Evolutionary conservation across 805 yeast genomes (phyloP).

Genomic region (Wickerhamomyces kurtzmanii): DNA sequence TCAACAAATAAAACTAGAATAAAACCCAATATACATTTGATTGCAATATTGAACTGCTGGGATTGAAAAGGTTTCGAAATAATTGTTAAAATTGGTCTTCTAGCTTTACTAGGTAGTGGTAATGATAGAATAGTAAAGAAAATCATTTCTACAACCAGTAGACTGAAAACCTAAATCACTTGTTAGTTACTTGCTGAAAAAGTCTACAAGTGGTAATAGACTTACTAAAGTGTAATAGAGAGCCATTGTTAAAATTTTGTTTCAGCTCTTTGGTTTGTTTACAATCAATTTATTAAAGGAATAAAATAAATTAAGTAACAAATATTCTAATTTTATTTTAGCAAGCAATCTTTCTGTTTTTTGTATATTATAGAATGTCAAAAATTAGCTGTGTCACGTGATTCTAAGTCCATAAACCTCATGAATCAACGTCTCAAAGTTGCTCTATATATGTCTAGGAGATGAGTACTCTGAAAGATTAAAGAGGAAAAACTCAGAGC

Average conservation of each 20-base stretch:
- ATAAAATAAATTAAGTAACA: too few species aligned
- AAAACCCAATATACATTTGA: conserved; percentile 77
- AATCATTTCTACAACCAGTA: conserved; percentile 69
- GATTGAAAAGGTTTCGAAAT: conserved; percentile 62
- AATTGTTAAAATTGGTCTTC: conserved; percentile 56
- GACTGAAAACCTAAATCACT: conserved; percentile 52
- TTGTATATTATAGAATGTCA: too few species aligned
- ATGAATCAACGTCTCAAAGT: too few species aligned
- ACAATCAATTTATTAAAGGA: too few species aligned
- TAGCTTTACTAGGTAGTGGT: conserved; percentile 71
- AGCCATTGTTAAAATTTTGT: conserved; percentile 12
- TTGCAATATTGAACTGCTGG: conserved; percentile 62
- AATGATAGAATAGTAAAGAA: conserved; percentile 72
- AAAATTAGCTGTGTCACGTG: too few species aligned
- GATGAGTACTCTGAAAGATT: too few species aligned
- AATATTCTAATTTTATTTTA: too few species aligned
- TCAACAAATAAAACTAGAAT: conserved; percentile 79
- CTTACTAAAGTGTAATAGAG: conserved; percentile 18
- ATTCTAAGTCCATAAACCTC: too few species aligned
- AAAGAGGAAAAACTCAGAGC: too few species aligned
- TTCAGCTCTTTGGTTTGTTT: neutral
- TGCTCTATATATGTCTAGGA: too few species aligned
- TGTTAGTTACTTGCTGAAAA: conserved; percentile 1
- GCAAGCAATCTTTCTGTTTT: too few species aligned
- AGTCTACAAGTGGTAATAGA: conserved; percentile 2